Base-by-base conservation (phyloP, 2,329 filamentous ascomycete genomes). In the Ophiostoma pallidulum region DNA sequence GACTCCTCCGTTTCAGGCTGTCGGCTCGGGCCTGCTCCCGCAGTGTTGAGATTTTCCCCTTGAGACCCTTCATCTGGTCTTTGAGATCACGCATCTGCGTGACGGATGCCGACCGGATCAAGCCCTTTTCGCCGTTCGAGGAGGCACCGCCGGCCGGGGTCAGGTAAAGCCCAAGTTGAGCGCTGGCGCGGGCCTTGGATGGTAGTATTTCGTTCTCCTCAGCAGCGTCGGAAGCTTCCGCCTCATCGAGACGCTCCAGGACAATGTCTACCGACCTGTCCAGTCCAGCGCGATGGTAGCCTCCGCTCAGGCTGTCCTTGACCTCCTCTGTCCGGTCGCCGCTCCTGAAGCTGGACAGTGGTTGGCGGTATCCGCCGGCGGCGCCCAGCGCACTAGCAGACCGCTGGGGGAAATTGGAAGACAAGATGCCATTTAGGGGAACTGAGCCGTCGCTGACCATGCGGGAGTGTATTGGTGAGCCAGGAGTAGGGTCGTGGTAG, bases 51-150 rank as follows among this genome's bases (percentile, higher is more conserved):
- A 95, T 89, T 58, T 88, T 87, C 51, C 85, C 86, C 60, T 89
- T 90, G 40, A 95, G 71, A 45, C 85, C 87, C 48, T 84, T 81
- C 77, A 95, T 86, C 61, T 94, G 88, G 54, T 88, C 83, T 51
- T 87, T 86, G 37, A 95, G 70, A 44, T 77, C 76, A 8, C 82
- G 79, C 59, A 86, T 79, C 58, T 86, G 82, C 13, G 82, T 74
- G n/a, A 80, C 80, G 1, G 87, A 91, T 13, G 80, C 73, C 3
- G 85, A 82, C 16, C 86, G 75, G 22, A 75, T 75, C 8, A 83
- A 64, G 1, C 71, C 72, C 37, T 70, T 66, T 9, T 71, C 69
- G n/a, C 43, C 48, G 31, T 33, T 33, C 18, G 18, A 29, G 26
- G 53, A 66, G 1, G 63, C 57, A 43, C 71, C 66, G 41, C 66